Evolutionary conservation across 2,329 filamentous ascomycete genomes (phyloP).

Genomic region (Colletotrichum orchidophilum): DNA sequence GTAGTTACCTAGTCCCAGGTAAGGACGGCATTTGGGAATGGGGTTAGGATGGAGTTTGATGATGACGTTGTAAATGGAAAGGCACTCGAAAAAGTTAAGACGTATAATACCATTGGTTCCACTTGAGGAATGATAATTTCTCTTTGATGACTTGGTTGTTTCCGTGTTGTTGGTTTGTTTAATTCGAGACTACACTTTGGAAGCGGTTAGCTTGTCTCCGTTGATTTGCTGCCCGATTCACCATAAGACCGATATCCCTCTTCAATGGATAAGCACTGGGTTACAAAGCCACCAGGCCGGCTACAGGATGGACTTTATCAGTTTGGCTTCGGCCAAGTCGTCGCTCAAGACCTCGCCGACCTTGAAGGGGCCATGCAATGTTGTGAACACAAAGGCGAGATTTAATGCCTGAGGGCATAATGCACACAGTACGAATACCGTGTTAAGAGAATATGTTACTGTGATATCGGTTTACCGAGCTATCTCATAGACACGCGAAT

Average conservation of each 20-base stretch:
- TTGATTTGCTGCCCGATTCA: too few species aligned
- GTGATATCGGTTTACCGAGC: not conserved
- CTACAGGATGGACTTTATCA: not conserved
- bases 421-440: not conserved
- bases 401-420: not conserved
- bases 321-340: not conserved
- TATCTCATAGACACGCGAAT: not conserved
- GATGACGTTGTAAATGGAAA: constrained; percentile 14
- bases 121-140: not conserved
- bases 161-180: not conserved
- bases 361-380: not conserved
- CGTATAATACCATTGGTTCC: constrained; percentile 12
- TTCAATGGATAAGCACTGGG: too few species aligned
- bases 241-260: too few species aligned
- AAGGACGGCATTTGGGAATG: not conserved
- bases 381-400: not conserved
- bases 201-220: not conserved
- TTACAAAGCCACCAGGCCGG: too few species aligned
- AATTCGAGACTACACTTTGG: not conserved
- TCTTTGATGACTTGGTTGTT: not conserved
- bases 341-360: not conserved
- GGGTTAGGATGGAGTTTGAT: not conserved
- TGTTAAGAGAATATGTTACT: not conserved
- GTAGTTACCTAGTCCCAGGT: not conserved
- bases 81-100: constrained; percentile 1